Evolutionary conservation across 805 yeast species (phyloP).

Genomic region (Yamadazyma sp.): DNA sequence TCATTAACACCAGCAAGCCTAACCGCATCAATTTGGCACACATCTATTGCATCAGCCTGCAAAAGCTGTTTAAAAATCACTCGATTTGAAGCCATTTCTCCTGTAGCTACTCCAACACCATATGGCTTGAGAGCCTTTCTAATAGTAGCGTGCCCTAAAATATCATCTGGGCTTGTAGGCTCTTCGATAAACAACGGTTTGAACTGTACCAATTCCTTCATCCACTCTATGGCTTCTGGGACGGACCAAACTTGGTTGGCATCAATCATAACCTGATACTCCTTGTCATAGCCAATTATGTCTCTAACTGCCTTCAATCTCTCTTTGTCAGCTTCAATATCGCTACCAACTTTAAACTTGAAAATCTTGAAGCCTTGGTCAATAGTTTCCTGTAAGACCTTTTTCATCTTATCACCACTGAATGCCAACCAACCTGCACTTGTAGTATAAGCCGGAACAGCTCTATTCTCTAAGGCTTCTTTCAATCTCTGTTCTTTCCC

Average conservation of each 20-base stretch:
- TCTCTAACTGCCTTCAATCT: conserved; percentile 38
- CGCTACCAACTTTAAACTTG: conserved; percentile 43
- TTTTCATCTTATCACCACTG: conserved; percentile 40
- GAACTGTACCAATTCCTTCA: conserved; percentile 17
- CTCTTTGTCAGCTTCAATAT: conserved; percentile 31
- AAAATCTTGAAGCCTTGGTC: conserved; percentile 39
- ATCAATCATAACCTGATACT: conserved; percentile 17
- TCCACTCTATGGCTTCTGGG: conserved; percentile 20
- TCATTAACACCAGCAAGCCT: conserved; percentile 18
- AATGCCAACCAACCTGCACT: conserved; percentile 47
- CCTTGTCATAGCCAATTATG: conserved; percentile 38
- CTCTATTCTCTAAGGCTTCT: conserved; percentile 27
- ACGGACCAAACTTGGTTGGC: conserved; percentile 19
- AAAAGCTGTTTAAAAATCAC: conserved; percentile 18
- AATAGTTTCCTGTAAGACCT: conserved; percentile 24
- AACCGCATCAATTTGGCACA: conserved; percentile 19
- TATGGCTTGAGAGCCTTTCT: conserved; percentile 18
- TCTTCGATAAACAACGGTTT: conserved; percentile 19
- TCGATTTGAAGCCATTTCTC: conserved; percentile 19
- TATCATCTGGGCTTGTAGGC: conserved; percentile 19
- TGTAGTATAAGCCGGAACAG: conserved; percentile 47
- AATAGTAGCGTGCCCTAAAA: conserved; percentile 19
- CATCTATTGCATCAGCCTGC: conserved; percentile 19
- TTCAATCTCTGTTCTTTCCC: conserved; percentile 25
- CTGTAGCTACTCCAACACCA: conserved; percentile 18